These are phyloP conservation scores for Leccinum angustisporum DNA, from an alignment of 1,284 basidiomycete genomes.

Conservation along the genomic window DNA sequence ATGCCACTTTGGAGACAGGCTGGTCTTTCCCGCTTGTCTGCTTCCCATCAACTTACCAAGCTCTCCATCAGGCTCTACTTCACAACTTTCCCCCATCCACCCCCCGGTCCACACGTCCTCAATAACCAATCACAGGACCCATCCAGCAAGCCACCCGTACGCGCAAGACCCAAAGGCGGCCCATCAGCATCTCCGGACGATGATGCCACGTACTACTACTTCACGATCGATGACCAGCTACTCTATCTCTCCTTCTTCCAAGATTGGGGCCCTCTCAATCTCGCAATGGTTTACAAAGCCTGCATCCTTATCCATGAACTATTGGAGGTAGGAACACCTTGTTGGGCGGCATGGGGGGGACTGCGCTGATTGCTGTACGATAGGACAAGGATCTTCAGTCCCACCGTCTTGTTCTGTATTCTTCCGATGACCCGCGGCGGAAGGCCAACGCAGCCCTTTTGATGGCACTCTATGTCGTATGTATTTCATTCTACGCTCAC, in stretches of 20 bases:
- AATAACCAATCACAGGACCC: slow-evolving; percentile 55
- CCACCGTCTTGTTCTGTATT: slow-evolving; percentile 86
- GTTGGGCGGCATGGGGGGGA: not conserved
- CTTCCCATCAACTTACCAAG: slow-evolving; percentile 10
- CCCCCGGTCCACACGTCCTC: slow-evolving; percentile 60
- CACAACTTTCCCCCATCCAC: slow-evolving; percentile 74
- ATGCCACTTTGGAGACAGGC: slow-evolving; percentile 76
- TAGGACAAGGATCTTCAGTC: slow-evolving; percentile 69
- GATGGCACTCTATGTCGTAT: slow-evolving; percentile 86
- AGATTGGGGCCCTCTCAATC: slow-evolving; percentile 93
- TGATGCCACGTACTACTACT: slow-evolving; percentile 75
- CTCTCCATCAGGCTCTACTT: slow-evolving; percentile 65
- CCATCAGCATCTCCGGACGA: slow-evolving; percentile 65
- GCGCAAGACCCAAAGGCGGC: slow-evolving; percentile 55
- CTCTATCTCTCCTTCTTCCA: slow-evolving; percentile 93
- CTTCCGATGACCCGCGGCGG: slow-evolving; percentile 77
- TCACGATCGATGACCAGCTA: slow-evolving; percentile 89
- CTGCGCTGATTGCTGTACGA: slow-evolving; percentile 14
- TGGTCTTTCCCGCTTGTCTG: slow-evolving; percentile 19
- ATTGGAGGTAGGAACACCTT: slow-evolving; percentile 58
- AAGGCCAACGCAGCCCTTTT: slow-evolving; percentile 95
- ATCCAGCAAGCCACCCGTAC: slow-evolving; percentile 55
- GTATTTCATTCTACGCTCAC: slow-evolving; percentile 34
- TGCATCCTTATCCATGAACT: slow-evolving; percentile 91
- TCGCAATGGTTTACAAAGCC: slow-evolving; percentile 91